Percentiles rank a stretch among this genome's conserved stretches.
These are phyloP conservation scores for Fusarium kyushuense DNA, from an alignment of 2,329 filamentous ascomycete species.

Conservation along the genomic window DNA sequence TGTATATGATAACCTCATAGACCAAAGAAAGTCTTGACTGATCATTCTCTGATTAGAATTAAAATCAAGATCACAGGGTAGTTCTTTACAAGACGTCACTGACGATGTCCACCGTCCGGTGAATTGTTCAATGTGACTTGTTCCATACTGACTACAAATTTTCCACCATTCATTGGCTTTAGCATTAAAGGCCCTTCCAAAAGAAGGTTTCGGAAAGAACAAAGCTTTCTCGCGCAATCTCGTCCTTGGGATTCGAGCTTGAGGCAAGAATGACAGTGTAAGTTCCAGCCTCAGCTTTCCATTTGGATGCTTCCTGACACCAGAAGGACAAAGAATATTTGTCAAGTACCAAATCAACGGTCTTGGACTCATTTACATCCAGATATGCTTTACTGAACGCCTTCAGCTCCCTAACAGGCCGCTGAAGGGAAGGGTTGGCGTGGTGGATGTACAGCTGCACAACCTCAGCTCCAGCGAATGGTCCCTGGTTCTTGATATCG, in stretches of 20 bases:
- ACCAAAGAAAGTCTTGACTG: fast-evolving
- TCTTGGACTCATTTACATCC: constrained; percentile 2
- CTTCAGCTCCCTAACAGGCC: constrained; percentile 31
- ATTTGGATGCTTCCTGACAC: constrained; percentile 31
- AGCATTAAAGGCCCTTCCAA: constrained; percentile 27
- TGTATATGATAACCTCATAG: background rate
- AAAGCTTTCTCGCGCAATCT: constrained; percentile 23
- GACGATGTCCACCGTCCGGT: background rate
- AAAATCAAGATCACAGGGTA: fast-evolving
- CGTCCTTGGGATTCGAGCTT: constrained; percentile 36
- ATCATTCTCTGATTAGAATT: fast-evolving
- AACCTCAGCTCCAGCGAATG: constrained; percentile 26
- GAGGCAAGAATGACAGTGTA: constrained; percentile 37
- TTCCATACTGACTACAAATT: fast-evolving
- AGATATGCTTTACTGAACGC: constrained; percentile 24
- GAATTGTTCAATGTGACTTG: fast-evolving
- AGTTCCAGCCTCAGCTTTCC: constrained; percentile 39
- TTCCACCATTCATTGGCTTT: fast-evolving
- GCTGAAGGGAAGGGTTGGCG: constrained; percentile 20
- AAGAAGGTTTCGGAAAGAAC: constrained; percentile 13
- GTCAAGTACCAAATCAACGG: constrained; percentile 12
- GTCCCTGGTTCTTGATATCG: constrained; percentile 28
- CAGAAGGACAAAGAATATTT: constrained; percentile 40
- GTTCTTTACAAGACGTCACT: fast-evolving
- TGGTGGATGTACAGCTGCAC: constrained; percentile 38